phyloP scores from a whole-genome alignment of 768 basidiomycete genomes.

The Pleurotus tuber-regium region DNA sequence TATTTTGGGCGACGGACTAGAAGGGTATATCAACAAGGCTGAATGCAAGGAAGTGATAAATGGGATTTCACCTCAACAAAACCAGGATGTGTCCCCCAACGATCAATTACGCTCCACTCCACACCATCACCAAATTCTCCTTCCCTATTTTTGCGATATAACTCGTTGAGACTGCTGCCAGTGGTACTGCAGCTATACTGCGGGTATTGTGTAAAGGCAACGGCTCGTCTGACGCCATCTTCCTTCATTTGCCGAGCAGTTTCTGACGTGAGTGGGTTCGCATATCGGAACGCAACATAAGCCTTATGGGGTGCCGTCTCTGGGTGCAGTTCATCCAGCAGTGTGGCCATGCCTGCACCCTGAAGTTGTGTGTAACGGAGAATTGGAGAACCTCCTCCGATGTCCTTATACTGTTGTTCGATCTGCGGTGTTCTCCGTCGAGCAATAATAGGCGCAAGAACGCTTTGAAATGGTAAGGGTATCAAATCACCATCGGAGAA shows the following conservation, averaged over 20 bases:
- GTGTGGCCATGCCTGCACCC: slow-evolving; percentile 83
- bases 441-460: slow-evolving; percentile 88
- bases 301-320: slow-evolving; percentile 92
- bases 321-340: slow-evolving; percentile 95
- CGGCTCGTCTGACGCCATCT: slow-evolving; percentile 88
- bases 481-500: slow-evolving; percentile 94
- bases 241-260: slow-evolving; percentile 79
- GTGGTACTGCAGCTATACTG: slow-evolving; percentile 99
- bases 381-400: slow-evolving; percentile 97
- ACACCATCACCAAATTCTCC: slow-evolving; percentile 64
- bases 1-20: slow-evolving; percentile 88
- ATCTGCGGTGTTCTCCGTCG: slow-evolving; percentile 87
- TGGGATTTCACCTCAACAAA: slow-evolving; percentile 77
- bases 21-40: background rate
- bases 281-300: slow-evolving; percentile 96
- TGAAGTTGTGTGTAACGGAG: slow-evolving; percentile 85
- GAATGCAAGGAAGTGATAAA: background rate
- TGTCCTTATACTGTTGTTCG: slow-evolving; percentile 90
- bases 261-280: slow-evolving; percentile 81
- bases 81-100: slow-evolving; percentile 95
- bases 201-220: slow-evolving; percentile 98
- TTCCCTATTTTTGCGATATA: slow-evolving; percentile 64
- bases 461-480: slow-evolving; percentile 87
- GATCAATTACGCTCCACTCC: slow-evolving; percentile 96
- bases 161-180: slow-evolving; percentile 94